These are phyloP conservation scores for Fistulinella prunicolor DNA, from an alignment of 768 basidiomycete species.

Conservation along the genomic window DNA sequence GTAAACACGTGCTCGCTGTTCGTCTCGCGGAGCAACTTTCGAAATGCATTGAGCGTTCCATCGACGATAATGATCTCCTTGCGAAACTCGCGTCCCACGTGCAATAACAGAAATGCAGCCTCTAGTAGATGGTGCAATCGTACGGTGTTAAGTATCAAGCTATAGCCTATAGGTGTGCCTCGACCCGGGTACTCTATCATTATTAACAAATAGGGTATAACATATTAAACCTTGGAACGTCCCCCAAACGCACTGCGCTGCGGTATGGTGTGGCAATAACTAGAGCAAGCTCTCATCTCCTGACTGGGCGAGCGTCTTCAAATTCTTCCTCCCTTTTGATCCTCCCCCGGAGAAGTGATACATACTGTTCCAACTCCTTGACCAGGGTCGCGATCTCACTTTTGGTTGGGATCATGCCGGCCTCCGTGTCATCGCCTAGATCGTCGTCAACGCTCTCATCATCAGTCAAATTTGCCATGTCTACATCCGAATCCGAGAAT, in stretches of 20 bases:
- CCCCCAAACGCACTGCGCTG: conserved; percentile 10
- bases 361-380: conserved; percentile 56
- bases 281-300: conserved; percentile 9
- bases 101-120: conserved; percentile 3
- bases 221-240: conserved; percentile 8
- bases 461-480: conserved; percentile 18
- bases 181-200: conserved; percentile 13
- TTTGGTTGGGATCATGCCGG: conserved; percentile 18
- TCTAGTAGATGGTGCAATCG: conserved; percentile 3
- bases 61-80: conserved; percentile 48
- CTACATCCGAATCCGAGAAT: conserved; percentile 12
- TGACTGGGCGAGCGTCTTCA: conserved; percentile 3
- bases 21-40: conserved; percentile 54
- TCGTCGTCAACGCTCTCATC: conserved; percentile 7
- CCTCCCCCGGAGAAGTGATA: conserved; percentile 59
- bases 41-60: conserved; percentile 47
- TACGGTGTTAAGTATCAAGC: conserved; percentile 13
- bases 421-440: conserved; percentile 2
- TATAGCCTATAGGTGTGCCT: conserved; percentile 5
- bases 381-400: conserved; percentile 46
- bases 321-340: conserved; percentile 32
- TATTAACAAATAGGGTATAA: conserved; percentile 30
- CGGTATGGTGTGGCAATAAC: conserved; percentile 1
- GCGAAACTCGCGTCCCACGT: conserved; percentile 20
- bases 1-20: conserved; percentile 76